A percentile compares a stretch with the other conserved stretches of the same genome.
Evolutionary conservation across 2,329 filamentous ascomycete genomes (phyloP).

Genomic region (Ophiocordyceps camponoti-rufipedis): DNA sequence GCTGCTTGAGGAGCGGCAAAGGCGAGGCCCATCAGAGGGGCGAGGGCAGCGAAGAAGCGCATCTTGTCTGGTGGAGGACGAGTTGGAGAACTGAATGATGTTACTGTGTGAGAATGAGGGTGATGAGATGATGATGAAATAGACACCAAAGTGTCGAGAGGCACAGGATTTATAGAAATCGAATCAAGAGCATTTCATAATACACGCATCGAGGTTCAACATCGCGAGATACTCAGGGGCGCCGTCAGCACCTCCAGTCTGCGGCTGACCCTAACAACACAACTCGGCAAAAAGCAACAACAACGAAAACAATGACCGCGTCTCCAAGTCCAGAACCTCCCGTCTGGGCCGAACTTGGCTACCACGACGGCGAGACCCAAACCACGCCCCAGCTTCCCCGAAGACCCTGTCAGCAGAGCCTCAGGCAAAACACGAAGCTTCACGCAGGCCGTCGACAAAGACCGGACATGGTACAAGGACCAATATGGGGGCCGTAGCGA

Average conservation of each 20-base stretch:
- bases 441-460: background rate
- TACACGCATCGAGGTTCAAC: too few species aligned
- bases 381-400: background rate
- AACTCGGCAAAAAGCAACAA: background rate
- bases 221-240: background rate
- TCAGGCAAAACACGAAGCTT: background rate
- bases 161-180: background rate
- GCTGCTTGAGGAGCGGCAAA: background rate
- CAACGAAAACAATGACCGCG: background rate
- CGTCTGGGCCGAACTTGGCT: background rate
- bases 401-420: background rate
- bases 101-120: background rate
- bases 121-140: background rate
- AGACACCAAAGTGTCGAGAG: background rate
- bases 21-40: background rate
- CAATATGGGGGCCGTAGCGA: background rate
- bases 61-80: background rate
- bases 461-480: background rate
- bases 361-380: too few species aligned
- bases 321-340: too few species aligned
- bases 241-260: background rate
- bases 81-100: too few species aligned
- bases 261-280: background rate
- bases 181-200: background rate
- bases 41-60: background rate